phyloP scores from a whole-genome alignment of 2,329 filamentous ascomycete genomes.

The Rhexocercosporidium sp. region DNA sequence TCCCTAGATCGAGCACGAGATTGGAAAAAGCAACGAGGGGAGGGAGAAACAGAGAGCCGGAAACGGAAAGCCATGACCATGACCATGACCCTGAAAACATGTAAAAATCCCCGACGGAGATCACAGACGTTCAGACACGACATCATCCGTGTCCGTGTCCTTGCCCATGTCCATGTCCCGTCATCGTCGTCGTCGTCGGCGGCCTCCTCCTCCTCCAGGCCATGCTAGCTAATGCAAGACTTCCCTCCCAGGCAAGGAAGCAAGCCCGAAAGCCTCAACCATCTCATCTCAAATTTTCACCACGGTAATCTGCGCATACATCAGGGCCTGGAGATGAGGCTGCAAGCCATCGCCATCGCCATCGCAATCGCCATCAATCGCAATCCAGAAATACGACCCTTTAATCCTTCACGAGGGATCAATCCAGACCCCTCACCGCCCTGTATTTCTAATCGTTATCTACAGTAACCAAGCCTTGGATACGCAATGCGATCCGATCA shows the following conservation, averaged over 20 bases:
- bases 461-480: too few species aligned
- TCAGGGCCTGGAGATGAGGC: conserved; percentile 7
- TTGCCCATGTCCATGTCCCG: too few species aligned
- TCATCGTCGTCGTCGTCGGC: too few species aligned
- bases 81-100: conserved; percentile 4
- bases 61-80: not conserved
- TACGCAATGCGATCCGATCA: too few species aligned
- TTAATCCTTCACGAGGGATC: too few species aligned
- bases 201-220: too few species aligned
- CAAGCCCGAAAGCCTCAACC: not conserved
- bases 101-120: not conserved
- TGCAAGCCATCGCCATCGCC: too few species aligned
- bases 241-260: too few species aligned
- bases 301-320: not conserved
- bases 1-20: not conserved
- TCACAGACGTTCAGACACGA: not conserved
- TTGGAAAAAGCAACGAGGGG: not conserved
- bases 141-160: not conserved
- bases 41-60: too few species aligned
- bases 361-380: too few species aligned
- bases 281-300: conserved; percentile 1
- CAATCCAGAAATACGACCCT: not conserved
- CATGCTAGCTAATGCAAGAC: too few species aligned
- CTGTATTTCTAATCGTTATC: not conserved
- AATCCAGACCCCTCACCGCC: conserved; percentile 16